Evolutionary conservation across 495 filamentous ascomycete genomes (phyloP), one percentile per base, ranked within the genome.

Genomic region (Penicillium flavigenum): DNA sequence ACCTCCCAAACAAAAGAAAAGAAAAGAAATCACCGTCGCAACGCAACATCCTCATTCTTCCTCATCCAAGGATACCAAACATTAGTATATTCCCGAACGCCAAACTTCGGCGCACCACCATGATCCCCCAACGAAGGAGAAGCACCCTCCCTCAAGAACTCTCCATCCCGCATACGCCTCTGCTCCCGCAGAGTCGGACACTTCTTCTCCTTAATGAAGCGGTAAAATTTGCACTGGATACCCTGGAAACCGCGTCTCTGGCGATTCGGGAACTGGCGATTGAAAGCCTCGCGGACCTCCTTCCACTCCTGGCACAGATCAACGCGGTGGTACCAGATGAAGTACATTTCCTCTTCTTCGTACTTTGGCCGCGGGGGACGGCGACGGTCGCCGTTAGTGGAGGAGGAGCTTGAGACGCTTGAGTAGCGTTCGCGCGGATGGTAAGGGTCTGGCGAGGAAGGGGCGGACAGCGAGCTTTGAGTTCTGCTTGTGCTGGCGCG

Each of bases 241-340:
- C 79, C 79, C 60, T 78, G 75, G 66, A 77, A 76, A 14, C 76
- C 77, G 11, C 72, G 63, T 2, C 75, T 68, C 53, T 74, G 70
- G 7, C 77, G 71, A 20, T 54, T 66, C n/a, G 75, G 71, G 56
- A 81, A 81, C 58, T 78, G 77, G 2, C 60, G 72, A 59, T 81
- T 80, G 59, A 78, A 81, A 50, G 73, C 73, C 51, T 80, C 75
- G 41, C 72, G 71, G 17, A 80, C 74, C 52, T 79, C 77, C 60
- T 74, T 75, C 79, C 79, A 81, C 55, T 80, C 77, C 64, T 79
- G 73, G 53, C 72, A 72, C 36, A 80, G 71, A 56, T 81, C 79
- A 20, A 80, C 73, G n/a, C 79, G 79, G 63, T 80, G 75, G 58
- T 81, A 81, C 79, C 79, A 81, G 61, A 81, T 81, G 57, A 81